Evolutionary conservation across 2,329 filamentous ascomycete genomes (phyloP).

Genomic region (Cadophora malorum): DNA sequence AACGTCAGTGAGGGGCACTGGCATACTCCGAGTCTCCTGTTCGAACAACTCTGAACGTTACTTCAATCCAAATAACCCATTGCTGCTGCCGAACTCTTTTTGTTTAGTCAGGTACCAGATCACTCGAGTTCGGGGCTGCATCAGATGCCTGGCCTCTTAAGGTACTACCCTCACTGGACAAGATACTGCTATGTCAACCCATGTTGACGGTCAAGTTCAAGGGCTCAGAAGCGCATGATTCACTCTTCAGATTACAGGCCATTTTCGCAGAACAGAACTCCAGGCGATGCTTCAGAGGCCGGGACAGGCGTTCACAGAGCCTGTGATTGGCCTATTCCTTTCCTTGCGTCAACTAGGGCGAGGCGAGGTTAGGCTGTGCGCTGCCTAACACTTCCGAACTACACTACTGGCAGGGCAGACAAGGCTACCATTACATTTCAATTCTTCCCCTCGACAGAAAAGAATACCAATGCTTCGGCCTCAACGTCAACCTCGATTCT

Average conservation of each 20-base stretch:
- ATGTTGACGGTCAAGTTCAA: too few species aligned
- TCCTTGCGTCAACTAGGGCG: not conserved
- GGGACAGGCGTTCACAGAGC: not conserved
- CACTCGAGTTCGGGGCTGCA: not conserved
- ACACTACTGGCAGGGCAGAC: not conserved
- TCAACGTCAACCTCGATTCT: not conserved
- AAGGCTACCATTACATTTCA: constrained; percentile 8
- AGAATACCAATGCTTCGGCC: not conserved
- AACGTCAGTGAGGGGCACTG: not conserved
- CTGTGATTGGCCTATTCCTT: not conserved
- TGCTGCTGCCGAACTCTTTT: not conserved
- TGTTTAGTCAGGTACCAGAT: constrained; percentile 1
- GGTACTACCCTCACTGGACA: too few species aligned
- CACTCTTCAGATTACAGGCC: too few species aligned
- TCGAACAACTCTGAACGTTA: not conserved
- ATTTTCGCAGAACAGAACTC: too few species aligned
- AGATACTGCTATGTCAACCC: too few species aligned
- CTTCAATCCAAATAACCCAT: too few species aligned
- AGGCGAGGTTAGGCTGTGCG: not conserved
- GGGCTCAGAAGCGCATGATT: too few species aligned
- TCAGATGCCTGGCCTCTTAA: too few species aligned
- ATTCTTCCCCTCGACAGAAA: not conserved
- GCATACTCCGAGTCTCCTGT: not conserved
- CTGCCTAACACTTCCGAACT: not conserved
- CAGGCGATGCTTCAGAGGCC: not conserved